Evolutionary conservation across 169 alveolate genomes (phyloP).

Genomic region (Plasmodium falciparum): DNA sequence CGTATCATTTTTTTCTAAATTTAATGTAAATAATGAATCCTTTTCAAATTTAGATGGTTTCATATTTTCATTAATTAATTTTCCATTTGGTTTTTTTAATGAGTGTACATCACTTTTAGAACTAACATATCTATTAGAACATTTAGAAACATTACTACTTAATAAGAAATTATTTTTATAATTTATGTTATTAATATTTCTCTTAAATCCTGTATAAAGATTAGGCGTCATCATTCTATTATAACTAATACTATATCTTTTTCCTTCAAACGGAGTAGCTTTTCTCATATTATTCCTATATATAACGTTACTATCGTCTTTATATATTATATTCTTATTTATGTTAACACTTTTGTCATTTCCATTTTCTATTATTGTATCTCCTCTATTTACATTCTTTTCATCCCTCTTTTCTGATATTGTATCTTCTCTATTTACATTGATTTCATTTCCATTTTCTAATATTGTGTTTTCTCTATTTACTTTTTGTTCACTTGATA

Average conservation of each 20-base stretch:
- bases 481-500: not conserved
- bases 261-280: slow-evolving; percentile 17
- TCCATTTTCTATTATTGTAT: not conserved
- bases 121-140: slow-evolving; percentile 13
- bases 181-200: slow-evolving; percentile 17
- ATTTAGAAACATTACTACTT: slow-evolving; percentile 1
- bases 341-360: not conserved
- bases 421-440: not conserved
- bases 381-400: not conserved
- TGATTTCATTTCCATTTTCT: not conserved
- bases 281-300: slow-evolving; percentile 10
- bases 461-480: not conserved
- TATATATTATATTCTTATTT: not conserved
- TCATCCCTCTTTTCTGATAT: not conserved
- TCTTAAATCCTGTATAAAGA: slow-evolving; percentile 24
- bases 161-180: slow-evolving; percentile 7
- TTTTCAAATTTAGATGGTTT: slow-evolving; percentile 26
- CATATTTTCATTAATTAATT: not conserved
- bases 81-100: not conserved
- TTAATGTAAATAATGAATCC: slow-evolving; percentile 7
- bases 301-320: slow-evolving; percentile 6
- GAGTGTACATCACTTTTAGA: slow-evolving; percentile 18
- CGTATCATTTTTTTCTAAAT: not conserved
- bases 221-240: slow-evolving; percentile 3
- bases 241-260: slow-evolving; percentile 32